Percentiles rank a stretch among this genome's conserved stretches.
phyloP scores from a whole-genome alignment of 176 grass and related monocot species.

The Triticum urartu region DNA sequence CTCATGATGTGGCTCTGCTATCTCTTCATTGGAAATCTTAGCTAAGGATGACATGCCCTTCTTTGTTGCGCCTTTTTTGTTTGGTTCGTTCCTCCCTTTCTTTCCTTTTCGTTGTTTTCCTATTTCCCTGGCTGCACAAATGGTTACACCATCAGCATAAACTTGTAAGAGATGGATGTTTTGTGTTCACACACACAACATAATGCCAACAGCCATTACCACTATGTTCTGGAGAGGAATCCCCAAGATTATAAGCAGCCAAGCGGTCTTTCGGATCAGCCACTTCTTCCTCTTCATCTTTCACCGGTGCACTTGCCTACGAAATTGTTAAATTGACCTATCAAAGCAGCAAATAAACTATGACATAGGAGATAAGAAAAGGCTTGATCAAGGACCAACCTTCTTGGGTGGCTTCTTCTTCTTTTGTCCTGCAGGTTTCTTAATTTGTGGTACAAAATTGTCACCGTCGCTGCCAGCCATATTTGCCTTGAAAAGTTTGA shows the following conservation, averaged over 20 bases:
- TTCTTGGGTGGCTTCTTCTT: constrained; percentile 38
- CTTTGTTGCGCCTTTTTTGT: constrained; percentile 45
- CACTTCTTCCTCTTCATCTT: constrained; percentile 42
- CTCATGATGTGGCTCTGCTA: constrained; percentile 11
- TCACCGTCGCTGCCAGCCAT: constrained; percentile 43
- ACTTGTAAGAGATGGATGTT: not conserved
- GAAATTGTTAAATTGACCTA: not conserved
- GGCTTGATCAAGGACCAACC: not conserved
- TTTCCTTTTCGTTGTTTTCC: not conserved
- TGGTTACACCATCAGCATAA: constrained; percentile 21
- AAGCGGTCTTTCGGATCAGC: constrained; percentile 40
- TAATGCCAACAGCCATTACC: constrained; percentile 11
- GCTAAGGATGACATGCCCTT: constrained; percentile 24
- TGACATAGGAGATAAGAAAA: not conserved
- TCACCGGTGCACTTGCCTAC: not conserved
- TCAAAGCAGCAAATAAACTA: not conserved
- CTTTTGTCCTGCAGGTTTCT: constrained; percentile 1
- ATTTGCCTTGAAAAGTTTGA: constrained; percentile 28
- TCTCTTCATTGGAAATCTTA: constrained; percentile 33
- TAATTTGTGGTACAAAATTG: not conserved
- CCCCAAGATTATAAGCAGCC: constrained; percentile 33
- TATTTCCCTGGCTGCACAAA: constrained; percentile 46
- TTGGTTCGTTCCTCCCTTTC: constrained; percentile 28
- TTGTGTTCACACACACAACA: not conserved
- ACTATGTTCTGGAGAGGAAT: constrained; percentile 36